Conservation (phyloP, 192 early-diverging fungal genomes). For the Chytriomyces sp. region DNA sequence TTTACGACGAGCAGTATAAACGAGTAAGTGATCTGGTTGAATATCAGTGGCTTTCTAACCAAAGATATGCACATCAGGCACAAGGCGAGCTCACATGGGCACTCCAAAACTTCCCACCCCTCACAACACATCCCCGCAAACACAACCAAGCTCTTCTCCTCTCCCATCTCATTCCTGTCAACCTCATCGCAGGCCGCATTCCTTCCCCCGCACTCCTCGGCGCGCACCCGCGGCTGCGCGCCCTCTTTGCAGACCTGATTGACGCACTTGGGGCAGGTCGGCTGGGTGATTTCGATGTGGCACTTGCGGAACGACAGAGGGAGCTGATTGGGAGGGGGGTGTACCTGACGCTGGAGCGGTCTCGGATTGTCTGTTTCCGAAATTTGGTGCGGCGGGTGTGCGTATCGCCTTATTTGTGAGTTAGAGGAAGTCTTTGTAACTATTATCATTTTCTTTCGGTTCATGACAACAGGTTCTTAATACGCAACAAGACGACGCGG, state of each 20-base stretch:
- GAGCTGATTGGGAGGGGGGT: slow-evolving; percentile 68
- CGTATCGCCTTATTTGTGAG: not conserved
- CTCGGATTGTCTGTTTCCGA: slow-evolving; percentile 70
- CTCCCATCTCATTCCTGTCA: slow-evolving; percentile 76
- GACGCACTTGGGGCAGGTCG: slow-evolving; percentile 74
- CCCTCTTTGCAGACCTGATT: slow-evolving; percentile 66
- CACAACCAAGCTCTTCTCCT: slow-evolving; percentile 72
- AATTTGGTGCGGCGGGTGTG: slow-evolving; percentile 80
- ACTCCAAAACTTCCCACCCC: slow-evolving; percentile 41
- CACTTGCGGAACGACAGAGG: slow-evolving; percentile 57
- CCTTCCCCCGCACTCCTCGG: slow-evolving; percentile 59
- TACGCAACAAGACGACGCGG: slow-evolving; percentile 55
- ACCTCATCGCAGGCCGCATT: slow-evolving; percentile 70
- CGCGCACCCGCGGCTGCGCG: slow-evolving; percentile 59
- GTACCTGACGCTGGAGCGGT: slow-evolving; percentile 81
- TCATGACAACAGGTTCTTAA: slow-evolving; percentile 45
- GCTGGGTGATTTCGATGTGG: slow-evolving; percentile 73
- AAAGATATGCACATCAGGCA: slow-evolving; percentile 37
- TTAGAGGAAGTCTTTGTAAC: no score
- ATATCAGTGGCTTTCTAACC: not conserved
- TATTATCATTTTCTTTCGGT: no score
- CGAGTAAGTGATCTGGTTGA: slow-evolving; percentile 45
- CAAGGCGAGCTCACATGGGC: slow-evolving; percentile 56
- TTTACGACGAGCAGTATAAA: slow-evolving; percentile 79
- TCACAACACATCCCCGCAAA: slow-evolving; percentile 34